These are phyloP conservation scores for Trichocomaceae sp. DNA, from an alignment of 2,329 filamentous ascomycete genomes.

Conservation along the genomic window DNA sequence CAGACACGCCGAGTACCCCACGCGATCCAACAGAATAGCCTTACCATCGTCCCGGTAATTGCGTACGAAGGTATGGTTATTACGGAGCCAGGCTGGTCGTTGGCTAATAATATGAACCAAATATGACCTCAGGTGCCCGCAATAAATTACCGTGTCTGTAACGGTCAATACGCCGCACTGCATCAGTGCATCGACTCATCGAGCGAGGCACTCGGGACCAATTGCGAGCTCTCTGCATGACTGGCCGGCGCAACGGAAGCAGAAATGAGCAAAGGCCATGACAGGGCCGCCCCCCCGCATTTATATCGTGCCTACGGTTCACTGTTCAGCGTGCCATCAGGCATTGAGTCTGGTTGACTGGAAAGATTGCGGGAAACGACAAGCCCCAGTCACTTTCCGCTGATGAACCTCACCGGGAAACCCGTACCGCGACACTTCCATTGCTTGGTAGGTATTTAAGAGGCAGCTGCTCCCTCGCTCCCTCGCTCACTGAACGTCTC, in stretches of 20 bases:
- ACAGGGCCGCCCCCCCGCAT: background rate
- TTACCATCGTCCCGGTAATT: too few relatives aligned
- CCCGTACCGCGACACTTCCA: background rate
- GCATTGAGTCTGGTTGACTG: background rate
- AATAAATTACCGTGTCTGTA: background rate
- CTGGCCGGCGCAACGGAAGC: background rate
- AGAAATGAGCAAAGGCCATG: background rate
- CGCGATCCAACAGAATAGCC: background rate
- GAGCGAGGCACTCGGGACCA: background rate
- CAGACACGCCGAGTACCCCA: background rate
- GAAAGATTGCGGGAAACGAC: background rate
- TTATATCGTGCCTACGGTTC: too few relatives aligned
- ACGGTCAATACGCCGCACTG: background rate
- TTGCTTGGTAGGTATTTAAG: background rate
- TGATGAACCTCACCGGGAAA: background rate
- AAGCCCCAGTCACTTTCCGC: background rate
- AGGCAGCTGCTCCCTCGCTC: background rate
- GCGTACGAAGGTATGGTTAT: too few relatives aligned
- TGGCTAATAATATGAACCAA: background rate
- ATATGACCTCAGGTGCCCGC: background rate
- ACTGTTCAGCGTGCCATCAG: background rate
- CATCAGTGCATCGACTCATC: too few relatives aligned
- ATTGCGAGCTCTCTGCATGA: background rate
- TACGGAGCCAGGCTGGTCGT: background rate
- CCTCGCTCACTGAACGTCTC: background rate